Evolutionary conservation across 2,329 filamentous ascomycete genomes (phyloP), one percentile per base, ranked within the genome.

Genomic region (Sclerotinia borealis): DNA sequence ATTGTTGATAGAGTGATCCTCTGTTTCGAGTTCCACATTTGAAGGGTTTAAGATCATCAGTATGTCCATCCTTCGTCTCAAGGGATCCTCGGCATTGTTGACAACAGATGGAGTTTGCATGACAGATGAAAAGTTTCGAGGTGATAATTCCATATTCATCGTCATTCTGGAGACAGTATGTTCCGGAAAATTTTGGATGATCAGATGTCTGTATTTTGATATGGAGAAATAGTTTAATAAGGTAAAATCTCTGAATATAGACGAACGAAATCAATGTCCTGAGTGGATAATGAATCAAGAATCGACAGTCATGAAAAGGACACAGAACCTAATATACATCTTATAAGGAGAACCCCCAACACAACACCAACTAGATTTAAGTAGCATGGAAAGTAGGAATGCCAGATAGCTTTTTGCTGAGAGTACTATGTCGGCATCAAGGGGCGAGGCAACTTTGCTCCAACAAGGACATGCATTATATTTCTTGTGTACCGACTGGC

Each of bases 381-480:
- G 36, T 55, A 41, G n/a, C 47, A 41, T 27, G 41, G 41, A 31
- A 50, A 48, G 29, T 56, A 48, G 41, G 34, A 62, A 62, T 48
- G 41, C 34, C 60, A 31, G 39, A 47, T 56, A 56, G 3, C 29
- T 36, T 43, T 43, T 43, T 43, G 4, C 25, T 41, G 48, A 55
- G 59, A 55, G 27, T 48, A n/a, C 39, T 34, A 56, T 56, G 36
- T 55, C 48, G 49, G 59, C 31, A 58, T 56, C 50, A 62, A 56
- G 50, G 29, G 60, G 50, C n/a, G 50, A 62, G 41, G 22, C 31
- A 41, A 27, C 41, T 48, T 48, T 56, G n/a, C 31, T 22, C 41
- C 50, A 56, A 39, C 50, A 61, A 54, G 59, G 59, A 61, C 48
- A 61, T 54, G 59, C 59, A 61, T 61, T 36, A 55, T 61, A 61